Base-by-base conservation (phyloP, 2,329 filamentous ascomycete species). In the Sclerotiophoma versabilis region DNA sequence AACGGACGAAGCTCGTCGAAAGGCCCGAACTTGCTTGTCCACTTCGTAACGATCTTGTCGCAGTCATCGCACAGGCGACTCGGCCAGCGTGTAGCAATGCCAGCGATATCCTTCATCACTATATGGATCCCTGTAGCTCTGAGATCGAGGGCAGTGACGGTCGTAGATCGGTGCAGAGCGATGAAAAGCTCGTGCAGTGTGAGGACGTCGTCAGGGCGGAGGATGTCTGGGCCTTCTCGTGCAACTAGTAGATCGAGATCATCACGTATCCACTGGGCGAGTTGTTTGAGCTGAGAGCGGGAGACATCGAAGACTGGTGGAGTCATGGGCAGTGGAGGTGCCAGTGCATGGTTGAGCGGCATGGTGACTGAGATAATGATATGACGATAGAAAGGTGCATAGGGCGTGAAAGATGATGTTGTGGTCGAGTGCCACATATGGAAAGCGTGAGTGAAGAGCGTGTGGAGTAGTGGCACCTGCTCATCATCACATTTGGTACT, bases 21-120 rank as follows among this genome's bases (percentile, higher is more conserved):
- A 1, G 62, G 66, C 11, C 77, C 77, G 57, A 73, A 78, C 20
- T 64, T 68, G 2, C 43, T 54, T 33, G 71, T 72, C 79, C 79
- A 81, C 1, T 66, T 54, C 5, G 64, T 52, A 14, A 76, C 68
- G 27, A 81, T 65, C 26, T 69, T 68, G 55, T 82, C 79, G 48
- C 77, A 78, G 26, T 78, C 73, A 32, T 80, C 76, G 12, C 76
- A 76, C 22, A 81, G 60, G 26, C 73, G 69, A 0, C 68, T 65
- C 9, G 80, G 80, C 80, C 80, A 82, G 29, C 80, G 66, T 2
- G 80, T 81, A 2, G 77, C 79, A 22, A 73, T 72, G 4, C 79
- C 78, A 9, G 75, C 59, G 4, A 82, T 74, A 2, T 76, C 74
- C 39, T 70, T 62, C 7, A 82, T 65, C 0, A 79, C 80, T 27